Evolutionary conservation across 2,329 filamentous ascomycete species (phyloP), one percentile per base, ranked within the genome.

Genomic region (Tolypocladium tropicale): DNA sequence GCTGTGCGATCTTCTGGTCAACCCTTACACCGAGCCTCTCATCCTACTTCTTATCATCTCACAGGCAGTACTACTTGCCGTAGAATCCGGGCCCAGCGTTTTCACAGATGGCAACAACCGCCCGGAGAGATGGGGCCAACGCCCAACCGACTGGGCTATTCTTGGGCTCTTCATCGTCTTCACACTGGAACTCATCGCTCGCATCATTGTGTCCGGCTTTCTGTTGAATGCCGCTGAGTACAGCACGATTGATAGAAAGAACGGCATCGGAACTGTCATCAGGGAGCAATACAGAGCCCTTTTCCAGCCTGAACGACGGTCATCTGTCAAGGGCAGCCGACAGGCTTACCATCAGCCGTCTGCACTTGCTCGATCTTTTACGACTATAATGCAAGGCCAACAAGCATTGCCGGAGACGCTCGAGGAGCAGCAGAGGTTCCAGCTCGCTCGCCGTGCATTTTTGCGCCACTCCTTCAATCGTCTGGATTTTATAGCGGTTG

Each of bases 391-490:
- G 68, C 83, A 86, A 59, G 78, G 81, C 10, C 78, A 83, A 56
- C 68, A 72, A 55, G 74, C 76, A 61, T 78, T 72, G 65, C 84
- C 71, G 69, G 82, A 73, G 72, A 94, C 78, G 65, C 78, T 78
- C 60, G 89, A 80, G 76, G 83, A 95, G 60, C 88, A 92, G 62
- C 90, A 94, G 68, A 85, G 93, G 58, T 80, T 87, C 62, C 87
- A 95, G 61, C 80, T 99, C 55, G 93, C 95, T 18, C 86, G 94
- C 54, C 84, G 94, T 59, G 95, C 94, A 1, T 97, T 96, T 70
- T 75, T 99, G 55, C 85, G 94, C 18, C 94, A 99, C 70, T 92
- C 90, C 1, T 99, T 99, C 74, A 97, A 97, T 68, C 84, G 94
- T 54, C 80, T 97, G 12, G 94, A 99, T 69, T 96, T 97, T 70